These are phyloP conservation scores for Hymenoscyphus repandus DNA, from an alignment of 2,329 filamentous ascomycete species.

Conservation along the genomic window DNA sequence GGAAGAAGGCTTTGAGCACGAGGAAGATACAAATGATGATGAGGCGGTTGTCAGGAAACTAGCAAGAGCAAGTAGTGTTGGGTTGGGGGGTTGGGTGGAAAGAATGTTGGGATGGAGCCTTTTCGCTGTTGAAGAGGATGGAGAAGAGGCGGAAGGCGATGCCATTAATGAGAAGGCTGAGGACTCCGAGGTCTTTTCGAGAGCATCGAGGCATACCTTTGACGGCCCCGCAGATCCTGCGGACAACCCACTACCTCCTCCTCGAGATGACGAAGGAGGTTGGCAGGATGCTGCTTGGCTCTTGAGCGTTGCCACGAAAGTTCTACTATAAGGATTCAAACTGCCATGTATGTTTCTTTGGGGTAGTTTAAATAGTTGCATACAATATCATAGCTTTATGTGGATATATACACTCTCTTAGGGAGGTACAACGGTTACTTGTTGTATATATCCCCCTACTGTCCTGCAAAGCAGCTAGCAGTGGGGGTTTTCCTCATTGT, in stretches of 20 bases:
- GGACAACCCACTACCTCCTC: constrained; percentile 43
- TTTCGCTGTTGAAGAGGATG: constrained; percentile 57
- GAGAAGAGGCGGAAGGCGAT: constrained; percentile 43
- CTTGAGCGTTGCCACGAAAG: constrained; percentile 50
- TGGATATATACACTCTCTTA: no score
- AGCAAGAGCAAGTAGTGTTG: constrained; percentile 47
- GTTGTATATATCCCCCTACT: no score
- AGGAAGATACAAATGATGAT: constrained; percentile 48
- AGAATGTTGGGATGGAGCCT: constrained; percentile 54
- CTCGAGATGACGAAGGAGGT: constrained; percentile 48
- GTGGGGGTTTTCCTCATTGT: no score
- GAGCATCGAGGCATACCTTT: constrained; percentile 18
- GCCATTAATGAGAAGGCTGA: constrained; percentile 35
- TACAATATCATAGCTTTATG: no score
- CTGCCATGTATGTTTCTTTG: no score
- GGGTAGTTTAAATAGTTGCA: no score
- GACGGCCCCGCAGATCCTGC: constrained; percentile 29
- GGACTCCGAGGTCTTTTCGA: constrained; percentile 24
- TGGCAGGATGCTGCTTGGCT: constrained; percentile 67
- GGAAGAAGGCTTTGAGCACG: constrained; percentile 47
- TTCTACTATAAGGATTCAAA: constrained; percentile 21
- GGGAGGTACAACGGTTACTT: no score
- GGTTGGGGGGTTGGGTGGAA: constrained; percentile 54
- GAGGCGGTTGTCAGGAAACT: constrained; percentile 54
- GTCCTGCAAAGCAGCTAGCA: no score